These are phyloP conservation scores for Saksenaea vasiformis DNA, from an alignment of 371 early-diverging fungal species.

Conservation along the genomic window DNA sequence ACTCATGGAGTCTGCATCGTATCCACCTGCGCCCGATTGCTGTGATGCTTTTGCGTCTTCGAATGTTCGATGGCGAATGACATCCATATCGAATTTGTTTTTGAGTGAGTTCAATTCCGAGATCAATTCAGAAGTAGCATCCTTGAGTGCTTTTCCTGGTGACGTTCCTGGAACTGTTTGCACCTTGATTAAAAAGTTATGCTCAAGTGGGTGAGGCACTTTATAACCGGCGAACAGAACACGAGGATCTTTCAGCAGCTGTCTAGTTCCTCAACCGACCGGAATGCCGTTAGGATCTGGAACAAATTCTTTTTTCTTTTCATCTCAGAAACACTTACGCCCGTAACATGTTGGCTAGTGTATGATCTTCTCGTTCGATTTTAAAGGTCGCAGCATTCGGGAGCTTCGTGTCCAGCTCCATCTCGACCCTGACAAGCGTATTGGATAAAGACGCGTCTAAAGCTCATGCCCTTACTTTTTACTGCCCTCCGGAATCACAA, in stretches of 20 bases:
- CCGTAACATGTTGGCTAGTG: conserved; percentile 91
- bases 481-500: conserved; percentile 87
- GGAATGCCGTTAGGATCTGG: too few relatives aligned
- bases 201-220: conserved; percentile 97
- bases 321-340: conserved; percentile 56
- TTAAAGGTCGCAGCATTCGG: conserved; percentile 94
- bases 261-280: conserved; percentile 47
- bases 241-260: conserved; percentile 87
- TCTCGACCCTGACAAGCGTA: conserved; percentile 63
- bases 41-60: conserved; percentile 44
- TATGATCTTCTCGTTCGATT: conserved; percentile 97
- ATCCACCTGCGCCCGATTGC: conserved; percentile 20
- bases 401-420: conserved; percentile 88
- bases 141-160: conserved; percentile 80
- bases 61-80: conserved; percentile 51
- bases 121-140: conserved; percentile 78
- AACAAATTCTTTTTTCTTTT: too few relatives aligned
- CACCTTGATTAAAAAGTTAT: conserved; percentile 85
- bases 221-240: conserved; percentile 98
- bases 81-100: conserved; percentile 79
- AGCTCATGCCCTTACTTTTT: conserved; percentile 64
- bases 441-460: neutral
- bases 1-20: conserved; percentile 34
- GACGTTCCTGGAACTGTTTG: conserved; percentile 88
- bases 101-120: conserved; percentile 81